Evolutionary conservation across 2,329 filamentous ascomycete genomes (phyloP).

Genomic region (Xylariaceae sp.): DNA sequence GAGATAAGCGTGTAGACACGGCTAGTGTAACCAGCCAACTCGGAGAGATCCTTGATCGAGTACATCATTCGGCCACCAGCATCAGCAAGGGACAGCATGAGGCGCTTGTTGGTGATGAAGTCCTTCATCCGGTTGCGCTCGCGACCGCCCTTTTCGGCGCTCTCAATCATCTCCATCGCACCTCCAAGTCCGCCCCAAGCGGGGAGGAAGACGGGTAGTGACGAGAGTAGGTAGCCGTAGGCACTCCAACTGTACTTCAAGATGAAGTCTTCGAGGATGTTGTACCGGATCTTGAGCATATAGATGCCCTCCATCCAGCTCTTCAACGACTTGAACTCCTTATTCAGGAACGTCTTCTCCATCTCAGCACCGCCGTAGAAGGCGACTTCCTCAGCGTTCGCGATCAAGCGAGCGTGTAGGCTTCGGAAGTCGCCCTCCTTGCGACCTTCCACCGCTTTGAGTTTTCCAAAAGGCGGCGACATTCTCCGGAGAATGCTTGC

Average conservation of each 20-base stretch:
- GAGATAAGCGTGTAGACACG: conserved; percentile 94
- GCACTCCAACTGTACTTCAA: conserved; percentile 99
- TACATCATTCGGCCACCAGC: conserved; percentile 99
- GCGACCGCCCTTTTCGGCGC: conserved; percentile 52
- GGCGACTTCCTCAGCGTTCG: conserved; percentile 95
- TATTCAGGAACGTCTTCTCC: conserved; percentile 88
- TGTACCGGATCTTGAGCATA: conserved; percentile 95
- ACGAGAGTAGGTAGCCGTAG: conserved; percentile 91
- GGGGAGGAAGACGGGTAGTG: conserved; percentile 88
- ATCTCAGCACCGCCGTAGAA: conserved; percentile 96
- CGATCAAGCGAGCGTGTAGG: conserved; percentile 85
- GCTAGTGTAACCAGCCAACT: conserved; percentile 93
- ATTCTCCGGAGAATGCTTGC: conserved; percentile 84
- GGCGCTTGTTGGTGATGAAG: conserved; percentile 97
- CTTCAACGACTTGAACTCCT: conserved; percentile 88
- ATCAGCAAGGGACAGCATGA: conserved; percentile 96
- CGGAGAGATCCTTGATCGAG: conserved; percentile 95
- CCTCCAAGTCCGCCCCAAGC: conserved; percentile 87
- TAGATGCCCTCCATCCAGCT: conserved; percentile 99
- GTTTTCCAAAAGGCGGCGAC: conserved; percentile 92
- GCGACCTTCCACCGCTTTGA: conserved; percentile 92
- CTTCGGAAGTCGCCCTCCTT: conserved; percentile 94
- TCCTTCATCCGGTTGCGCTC: conserved; percentile 92
- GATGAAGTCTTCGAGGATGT: conserved; percentile 97
- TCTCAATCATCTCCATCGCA: conserved; percentile 61